Evolutionary conservation across 495 filamentous ascomycete genomes (phyloP), one percentile per base, ranked within the genome.

Genomic region (Penicillium diatomitis): DNA sequence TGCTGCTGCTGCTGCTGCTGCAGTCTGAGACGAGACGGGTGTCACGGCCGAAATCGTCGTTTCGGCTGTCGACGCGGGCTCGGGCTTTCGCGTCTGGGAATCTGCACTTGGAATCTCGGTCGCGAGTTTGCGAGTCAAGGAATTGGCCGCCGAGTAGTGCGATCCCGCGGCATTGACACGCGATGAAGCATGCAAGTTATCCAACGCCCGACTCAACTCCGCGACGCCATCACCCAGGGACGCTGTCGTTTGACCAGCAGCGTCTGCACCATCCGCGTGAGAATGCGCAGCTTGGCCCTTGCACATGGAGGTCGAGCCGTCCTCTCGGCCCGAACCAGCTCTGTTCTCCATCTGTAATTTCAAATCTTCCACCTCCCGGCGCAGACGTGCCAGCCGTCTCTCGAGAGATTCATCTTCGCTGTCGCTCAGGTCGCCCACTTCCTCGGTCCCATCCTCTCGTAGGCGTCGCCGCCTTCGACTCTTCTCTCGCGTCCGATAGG

Each of bases 331-430:
- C 1, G 51, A 50, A 8, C 54, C 31, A 10, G 63, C 32, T 34
- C 57, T 52, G 7, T 58, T 53, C 10, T 56, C 60, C 61, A 83
- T 79, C 47, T 88, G 82, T 48, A 77, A 76, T 57, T 84, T 88
- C 38, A 88, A 70, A 52, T 90, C 88, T 57, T 87, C 83, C 5
- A 90, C 80, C 68, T 92, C 88, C 37, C 86, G 73, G 53, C 77
- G 82, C 46, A 94, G 62, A 41, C 88, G 77, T 33, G 89, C 87
- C 46, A 98, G 77, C 66, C 85, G 88, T 44, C 80, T 70, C 46
- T 86, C 81, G 41, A 91, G 57, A 39, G 76, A 83, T 63, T 88
- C 86, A 41, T 83, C 82, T 41, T 85, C 83, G 29, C 83, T 81
- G 36, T 85, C 83, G 49, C 78, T 85, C 6, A 83, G 62, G 48